Base-by-base conservation (phyloP, 805 yeast genomes). In the Wickerhamiella lipophila region DNA sequence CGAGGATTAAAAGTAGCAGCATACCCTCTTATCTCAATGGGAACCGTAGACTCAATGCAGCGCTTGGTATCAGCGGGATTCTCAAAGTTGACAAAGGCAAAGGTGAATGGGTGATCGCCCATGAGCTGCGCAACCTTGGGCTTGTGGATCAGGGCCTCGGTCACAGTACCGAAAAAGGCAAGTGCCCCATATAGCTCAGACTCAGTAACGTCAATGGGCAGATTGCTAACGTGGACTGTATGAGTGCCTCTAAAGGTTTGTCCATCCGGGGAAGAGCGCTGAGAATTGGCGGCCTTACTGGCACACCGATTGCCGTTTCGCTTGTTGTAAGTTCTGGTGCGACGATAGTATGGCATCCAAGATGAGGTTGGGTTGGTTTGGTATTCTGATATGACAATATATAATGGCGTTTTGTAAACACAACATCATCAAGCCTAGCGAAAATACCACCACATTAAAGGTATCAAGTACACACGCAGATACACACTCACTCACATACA, bases 141-240 rank as follows among this genome's bases (percentile, higher is more conserved):
- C 7, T 13, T 19, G 19, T 45, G 42, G 27, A 45, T 26, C 15
- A 45, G 26, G 36, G 26, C 16, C 2, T 35, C 42, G 3, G 13
- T 27, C 23, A 45, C 34, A 6, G 30, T 13, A 3, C 48, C 48
- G 19, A 45, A 45, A 21, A 29, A 39, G 9, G 12, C 2, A 18
- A 45, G 42, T 1, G 48, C 48, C 13, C 21, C 26, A 13, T 7
- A 7, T 5, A 45, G 48, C 42, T 45, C 48, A 3, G 25, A 5
- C 9, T 27, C 9, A 26, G 48, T 26, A n/a, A 34, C 32, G 25
- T 45, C 48, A 7, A 13, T 13, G 13, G 48, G 48, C 12, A 45
- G 42, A 11, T 45, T 45, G 18, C 26, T 21, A 21, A 45, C 48
- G 15, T 45, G 48, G 7, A 45, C 36, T 3, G 47, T 44, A 18